These are phyloP conservation scores for Sporothrix phasma DNA, from an alignment of 2,329 filamentous ascomycete species.

Conservation along the genomic window DNA sequence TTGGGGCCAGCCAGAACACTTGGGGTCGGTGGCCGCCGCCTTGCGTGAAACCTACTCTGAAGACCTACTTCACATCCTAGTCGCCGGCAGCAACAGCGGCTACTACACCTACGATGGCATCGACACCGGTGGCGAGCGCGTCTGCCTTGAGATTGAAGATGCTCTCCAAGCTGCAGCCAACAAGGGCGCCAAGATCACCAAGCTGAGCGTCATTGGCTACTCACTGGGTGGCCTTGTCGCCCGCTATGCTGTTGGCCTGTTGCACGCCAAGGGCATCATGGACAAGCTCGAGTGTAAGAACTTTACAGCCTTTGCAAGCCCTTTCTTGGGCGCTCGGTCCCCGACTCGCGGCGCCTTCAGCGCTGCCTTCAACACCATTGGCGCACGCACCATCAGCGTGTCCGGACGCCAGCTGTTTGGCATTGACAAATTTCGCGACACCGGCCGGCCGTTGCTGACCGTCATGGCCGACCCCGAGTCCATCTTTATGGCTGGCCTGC, in stretches of 20 bases:
- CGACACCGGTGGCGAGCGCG: constrained; percentile 56
- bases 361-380: constrained; percentile 72
- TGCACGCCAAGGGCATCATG: constrained; percentile 72
- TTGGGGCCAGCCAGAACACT: constrained; percentile 71
- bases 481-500: constrained; percentile 74
- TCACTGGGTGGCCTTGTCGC: constrained; percentile 80
- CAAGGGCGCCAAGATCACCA: constrained; percentile 61
- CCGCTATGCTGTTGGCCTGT: constrained; percentile 74
- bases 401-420: constrained; percentile 82
- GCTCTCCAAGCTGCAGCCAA: constrained; percentile 42
- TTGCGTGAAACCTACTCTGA: constrained; percentile 51
- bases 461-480: constrained; percentile 74
- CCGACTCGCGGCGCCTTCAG: constrained; percentile 55
- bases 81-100: constrained; percentile 63
- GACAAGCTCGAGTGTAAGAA: constrained; percentile 76
- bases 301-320: constrained; percentile 86
- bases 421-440: constrained; percentile 76
- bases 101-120: constrained; percentile 64
- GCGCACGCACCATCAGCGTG: constrained; percentile 67
- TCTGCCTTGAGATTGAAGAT: constrained; percentile 58
- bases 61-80: constrained; percentile 58
- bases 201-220: constrained; percentile 81
- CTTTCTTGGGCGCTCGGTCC: constrained; percentile 66
- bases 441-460: constrained; percentile 66
- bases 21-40: constrained; percentile 56